A percentile compares a stretch with the other conserved stretches of the same genome.
These are phyloP conservation scores for Skeletonema tropicum DNA, from an alignment of 108 stramenopile species.

Conservation along the genomic window DNA sequence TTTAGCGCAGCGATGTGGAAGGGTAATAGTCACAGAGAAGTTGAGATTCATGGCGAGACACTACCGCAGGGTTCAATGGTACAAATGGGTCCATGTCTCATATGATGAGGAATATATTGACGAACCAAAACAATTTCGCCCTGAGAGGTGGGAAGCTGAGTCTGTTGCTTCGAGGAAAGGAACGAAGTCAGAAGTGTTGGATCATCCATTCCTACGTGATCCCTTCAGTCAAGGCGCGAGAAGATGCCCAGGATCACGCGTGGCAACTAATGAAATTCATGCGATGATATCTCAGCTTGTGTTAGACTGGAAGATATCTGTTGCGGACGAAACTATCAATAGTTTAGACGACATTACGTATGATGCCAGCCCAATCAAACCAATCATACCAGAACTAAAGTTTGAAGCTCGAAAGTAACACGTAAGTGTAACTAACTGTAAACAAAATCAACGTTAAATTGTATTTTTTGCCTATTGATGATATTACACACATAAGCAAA, in stretches of 20 bases:
- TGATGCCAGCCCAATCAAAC: conserved; percentile 23
- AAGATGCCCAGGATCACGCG: conserved; percentile 42
- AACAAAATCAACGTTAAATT: too few relatives aligned
- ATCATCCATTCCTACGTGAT: conserved; percentile 38
- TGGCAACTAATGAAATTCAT: conserved; percentile 28
- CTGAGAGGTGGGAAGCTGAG: conserved; percentile 39
- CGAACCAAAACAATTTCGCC: conserved; percentile 35
- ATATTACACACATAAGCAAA: too few relatives aligned
- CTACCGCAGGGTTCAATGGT: conserved; percentile 34
- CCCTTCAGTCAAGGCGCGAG: conserved; percentile 50
- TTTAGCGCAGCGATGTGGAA: conserved; percentile 13
- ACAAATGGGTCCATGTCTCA: conserved; percentile 10
- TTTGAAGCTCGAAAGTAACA: conserved; percentile 6
- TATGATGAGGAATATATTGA: conserved; percentile 38
- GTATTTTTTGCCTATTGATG: too few relatives aligned
- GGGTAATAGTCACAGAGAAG: conserved; percentile 8
- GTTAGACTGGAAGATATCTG: conserved; percentile 39
- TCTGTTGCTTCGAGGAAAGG: conserved; percentile 37
- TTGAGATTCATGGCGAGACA: conserved; percentile 34
- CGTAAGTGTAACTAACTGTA: too few relatives aligned
- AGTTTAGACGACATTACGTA: conserved; percentile 8
- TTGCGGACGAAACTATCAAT: conserved; percentile 5
- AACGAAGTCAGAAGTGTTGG: conserved; percentile 25
- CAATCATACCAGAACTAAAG: conserved; percentile 9
- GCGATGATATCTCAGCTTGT: conserved; percentile 31